Conservation (phyloP, 1,284 basidiomycete species). For the Apiotrichum sp. region DNA sequence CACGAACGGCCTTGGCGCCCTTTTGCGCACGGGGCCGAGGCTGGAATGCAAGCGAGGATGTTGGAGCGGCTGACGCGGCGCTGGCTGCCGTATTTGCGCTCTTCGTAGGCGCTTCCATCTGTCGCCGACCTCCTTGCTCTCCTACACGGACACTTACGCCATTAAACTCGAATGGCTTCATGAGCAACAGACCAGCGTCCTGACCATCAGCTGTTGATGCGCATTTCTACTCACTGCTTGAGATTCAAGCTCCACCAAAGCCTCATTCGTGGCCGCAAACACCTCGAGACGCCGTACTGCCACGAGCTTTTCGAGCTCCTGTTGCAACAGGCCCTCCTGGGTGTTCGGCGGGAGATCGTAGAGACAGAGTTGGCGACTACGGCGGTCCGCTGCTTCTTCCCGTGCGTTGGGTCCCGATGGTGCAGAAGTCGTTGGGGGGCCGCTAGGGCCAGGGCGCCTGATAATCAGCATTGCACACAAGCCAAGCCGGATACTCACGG, state of each 20-base stretch:
- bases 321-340: slow-evolving; percentile 84
- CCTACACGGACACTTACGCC: slow-evolving; percentile 38
- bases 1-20: slow-evolving; percentile 27
- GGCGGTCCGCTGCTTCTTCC: slow-evolving; percentile 51
- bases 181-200: slow-evolving; percentile 71
- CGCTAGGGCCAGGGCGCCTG: too few species aligned
- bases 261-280: slow-evolving; percentile 60
- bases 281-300: slow-evolving; percentile 69
- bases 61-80: not conserved
- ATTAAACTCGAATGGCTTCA: slow-evolving; percentile 65
- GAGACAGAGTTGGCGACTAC: slow-evolving; percentile 59
- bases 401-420: too few species aligned
- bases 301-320: slow-evolving; percentile 70
- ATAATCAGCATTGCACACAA: too few species aligned
- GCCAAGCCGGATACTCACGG: not conserved
- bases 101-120: not conserved
- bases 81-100: not conserved
- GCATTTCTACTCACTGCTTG: slow-evolving; percentile 41
- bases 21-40: slow-evolving; percentile 24
- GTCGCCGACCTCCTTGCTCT: not conserved
- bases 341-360: slow-evolving; percentile 63
- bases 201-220: not conserved
- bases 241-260: slow-evolving; percentile 67
- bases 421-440: too few species aligned
- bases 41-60: slow-evolving; percentile 20